These are phyloP conservation scores for Globisporangium heterothallicum DNA, from an alignment of 352 stramenopile genomes.

Conservation along the genomic window DNA sequence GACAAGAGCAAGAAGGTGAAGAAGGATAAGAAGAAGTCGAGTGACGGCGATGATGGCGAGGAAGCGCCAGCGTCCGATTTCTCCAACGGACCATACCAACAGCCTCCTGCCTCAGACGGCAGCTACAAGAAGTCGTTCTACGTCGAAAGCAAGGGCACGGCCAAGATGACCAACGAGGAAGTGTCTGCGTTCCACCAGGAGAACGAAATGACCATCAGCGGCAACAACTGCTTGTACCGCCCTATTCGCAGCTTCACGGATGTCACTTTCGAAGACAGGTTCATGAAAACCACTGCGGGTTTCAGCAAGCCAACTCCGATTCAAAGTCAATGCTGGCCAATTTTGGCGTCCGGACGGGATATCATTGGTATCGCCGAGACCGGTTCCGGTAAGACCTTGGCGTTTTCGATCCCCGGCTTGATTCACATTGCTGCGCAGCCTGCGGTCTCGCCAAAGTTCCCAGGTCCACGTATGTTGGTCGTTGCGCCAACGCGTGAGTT, in stretches of 20 bases:
- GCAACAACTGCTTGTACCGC: constrained; percentile 87
- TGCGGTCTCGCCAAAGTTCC: constrained; percentile 43
- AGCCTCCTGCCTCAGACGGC: constrained; percentile 49
- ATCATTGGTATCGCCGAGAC: constrained; percentile 92
- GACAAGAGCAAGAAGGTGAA: constrained; percentile 41
- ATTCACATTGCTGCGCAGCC: constrained; percentile 77
- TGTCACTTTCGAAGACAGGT: constrained; percentile 70
- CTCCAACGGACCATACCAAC: constrained; percentile 68
- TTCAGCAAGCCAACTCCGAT: constrained; percentile 96
- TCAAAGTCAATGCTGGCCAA: constrained; percentile 96
- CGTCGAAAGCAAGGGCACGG: constrained; percentile 59
- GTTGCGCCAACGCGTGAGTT: constrained; percentile 93
- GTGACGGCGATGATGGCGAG: constrained; percentile 9
- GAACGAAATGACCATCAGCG: constrained; percentile 81
- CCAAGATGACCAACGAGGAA: constrained; percentile 73
- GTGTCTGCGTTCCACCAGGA: constrained; percentile 82
- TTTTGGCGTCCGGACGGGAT: constrained; percentile 80
- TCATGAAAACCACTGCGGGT: constrained; percentile 85
- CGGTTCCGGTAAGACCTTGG: constrained; percentile 95
- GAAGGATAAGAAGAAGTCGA: constrained; percentile 38
- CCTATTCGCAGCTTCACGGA: constrained; percentile 66
- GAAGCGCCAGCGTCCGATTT: constrained; percentile 40
- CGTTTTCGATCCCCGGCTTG: constrained; percentile 93
- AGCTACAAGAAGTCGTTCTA: constrained; percentile 87
- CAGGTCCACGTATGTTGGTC: constrained; percentile 89